Evolutionary conservation across 1,284 basidiomycete genomes (phyloP).

Genomic region (Ustilago nuda): DNA sequence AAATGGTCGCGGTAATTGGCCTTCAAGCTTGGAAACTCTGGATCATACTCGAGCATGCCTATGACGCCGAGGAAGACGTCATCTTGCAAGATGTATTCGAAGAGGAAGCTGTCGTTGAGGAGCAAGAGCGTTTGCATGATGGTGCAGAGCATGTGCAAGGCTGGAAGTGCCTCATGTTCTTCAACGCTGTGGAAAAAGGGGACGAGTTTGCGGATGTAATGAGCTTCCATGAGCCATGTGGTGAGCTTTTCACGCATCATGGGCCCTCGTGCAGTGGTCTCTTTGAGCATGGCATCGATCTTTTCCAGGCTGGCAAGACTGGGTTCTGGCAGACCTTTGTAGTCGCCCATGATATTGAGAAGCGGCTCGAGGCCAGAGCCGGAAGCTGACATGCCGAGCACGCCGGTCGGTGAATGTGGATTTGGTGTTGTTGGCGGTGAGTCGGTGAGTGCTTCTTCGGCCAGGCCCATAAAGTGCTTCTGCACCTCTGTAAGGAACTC

Average conservation of each 20-base stretch:
- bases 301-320: conserved; percentile 65
- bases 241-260: conserved; percentile 79
- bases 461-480: conserved; percentile 74
- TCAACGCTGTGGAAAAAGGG: conserved; percentile 88
- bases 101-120: conserved; percentile 93
- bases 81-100: conserved; percentile 94
- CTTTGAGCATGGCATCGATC: conserved; percentile 65
- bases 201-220: conserved; percentile 88
- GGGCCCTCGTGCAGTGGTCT: conserved; percentile 69
- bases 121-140: conserved; percentile 95
- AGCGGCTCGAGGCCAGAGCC: conserved; percentile 46
- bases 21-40: conserved; percentile 93
- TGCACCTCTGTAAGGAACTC: conserved; percentile 96
- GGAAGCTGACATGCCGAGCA: conserved; percentile 51
- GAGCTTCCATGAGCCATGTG: conserved; percentile 75
- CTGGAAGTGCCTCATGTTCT: conserved; percentile 87
- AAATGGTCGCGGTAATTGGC: conserved; percentile 96
- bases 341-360: conserved; percentile 41
- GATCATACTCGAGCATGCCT: conserved; percentile 98
- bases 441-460: conserved; percentile 52
- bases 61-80: conserved; percentile 91
- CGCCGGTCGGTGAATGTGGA: conserved; percentile 39
- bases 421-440: conserved; percentile 53
- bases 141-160: conserved; percentile 88
- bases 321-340: conserved; percentile 68